Conservation (phyloP, 345 rosid genomes). For the Turnera subulata region DNA sequence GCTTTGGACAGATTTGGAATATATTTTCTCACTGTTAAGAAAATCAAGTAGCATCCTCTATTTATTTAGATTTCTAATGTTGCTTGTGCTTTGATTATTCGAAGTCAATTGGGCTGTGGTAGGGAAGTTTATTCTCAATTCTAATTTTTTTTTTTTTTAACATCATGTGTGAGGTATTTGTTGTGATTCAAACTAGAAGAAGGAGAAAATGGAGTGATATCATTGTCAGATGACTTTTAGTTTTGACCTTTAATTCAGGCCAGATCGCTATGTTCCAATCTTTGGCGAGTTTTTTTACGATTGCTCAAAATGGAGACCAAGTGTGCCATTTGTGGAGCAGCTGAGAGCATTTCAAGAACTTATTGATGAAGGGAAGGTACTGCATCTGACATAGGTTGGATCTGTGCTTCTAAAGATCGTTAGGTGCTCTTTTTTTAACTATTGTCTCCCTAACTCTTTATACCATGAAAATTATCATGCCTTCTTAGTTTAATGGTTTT, state of each 20-base stretch:
- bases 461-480: no score
- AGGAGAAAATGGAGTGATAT: background rate
- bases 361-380: slow-evolving; percentile 85
- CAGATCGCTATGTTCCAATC: slow-evolving; percentile 88
- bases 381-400: background rate
- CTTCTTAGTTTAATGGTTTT: no score
- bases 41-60: background rate
- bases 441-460: no score
- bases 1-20: no score
- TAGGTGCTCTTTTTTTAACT: no score
- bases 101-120: no score
- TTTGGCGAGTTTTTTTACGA: slow-evolving; percentile 69
- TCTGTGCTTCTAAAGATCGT: background rate
- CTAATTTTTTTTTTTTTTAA: no score
- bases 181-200: background rate
- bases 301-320: slow-evolving; percentile 69
- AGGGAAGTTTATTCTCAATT: no score
- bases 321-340: slow-evolving; percentile 78
- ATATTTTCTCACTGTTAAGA: no score
- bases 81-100: no score
- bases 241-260: slow-evolving; percentile 60
- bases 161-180: no score
- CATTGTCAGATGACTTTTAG: background rate
- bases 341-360: slow-evolving; percentile 74
- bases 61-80: background rate